Percentiles rank a stretch among this genome's conserved stretches.
Conservation (phyloP, 805 yeast genomes). For the Hanseniaspora meyeri region DNA sequence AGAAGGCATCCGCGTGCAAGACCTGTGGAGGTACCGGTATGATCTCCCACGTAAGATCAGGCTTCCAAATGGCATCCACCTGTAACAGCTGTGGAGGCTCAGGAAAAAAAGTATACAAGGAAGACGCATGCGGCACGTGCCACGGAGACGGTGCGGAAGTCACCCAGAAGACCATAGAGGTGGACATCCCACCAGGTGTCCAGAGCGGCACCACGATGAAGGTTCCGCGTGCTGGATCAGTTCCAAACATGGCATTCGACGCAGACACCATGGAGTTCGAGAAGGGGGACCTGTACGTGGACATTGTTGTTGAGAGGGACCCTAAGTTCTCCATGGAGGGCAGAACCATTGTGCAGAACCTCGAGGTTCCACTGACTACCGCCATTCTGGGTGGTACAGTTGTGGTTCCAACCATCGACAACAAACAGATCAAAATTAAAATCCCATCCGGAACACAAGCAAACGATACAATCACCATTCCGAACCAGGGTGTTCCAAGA, state of each 20-base stretch:
- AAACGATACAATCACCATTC: constrained; percentile 60
- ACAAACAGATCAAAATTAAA: constrained; percentile 59
- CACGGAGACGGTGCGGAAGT: constrained; percentile 75
- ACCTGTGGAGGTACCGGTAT: constrained; percentile 92
- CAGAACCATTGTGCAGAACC: constrained; percentile 50
- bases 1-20: constrained; percentile 63
- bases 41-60: constrained; percentile 73
- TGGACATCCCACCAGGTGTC: constrained; percentile 81
- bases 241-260: constrained; percentile 67
- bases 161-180: constrained; percentile 56
- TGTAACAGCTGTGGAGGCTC: constrained; percentile 80
- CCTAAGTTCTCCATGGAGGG: constrained; percentile 54
- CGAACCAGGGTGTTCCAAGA: constrained; percentile 79
- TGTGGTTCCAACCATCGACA: constrained; percentile 82
- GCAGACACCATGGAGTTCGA: constrained; percentile 47
- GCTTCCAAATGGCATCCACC: constrained; percentile 93
- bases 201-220: constrained; percentile 76
- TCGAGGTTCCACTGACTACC: constrained; percentile 79
- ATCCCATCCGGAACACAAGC: constrained; percentile 76
- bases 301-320: constrained; percentile 69
- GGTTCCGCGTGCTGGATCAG: constrained; percentile 80
- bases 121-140: constrained; percentile 66
- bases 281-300: constrained; percentile 80
- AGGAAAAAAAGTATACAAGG: constrained; percentile 61
- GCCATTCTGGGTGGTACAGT: constrained; percentile 92